These are phyloP conservation scores for Bipolaris oryzae DNA, from an alignment of 2,329 filamentous ascomycete species.

Conservation along the genomic window DNA sequence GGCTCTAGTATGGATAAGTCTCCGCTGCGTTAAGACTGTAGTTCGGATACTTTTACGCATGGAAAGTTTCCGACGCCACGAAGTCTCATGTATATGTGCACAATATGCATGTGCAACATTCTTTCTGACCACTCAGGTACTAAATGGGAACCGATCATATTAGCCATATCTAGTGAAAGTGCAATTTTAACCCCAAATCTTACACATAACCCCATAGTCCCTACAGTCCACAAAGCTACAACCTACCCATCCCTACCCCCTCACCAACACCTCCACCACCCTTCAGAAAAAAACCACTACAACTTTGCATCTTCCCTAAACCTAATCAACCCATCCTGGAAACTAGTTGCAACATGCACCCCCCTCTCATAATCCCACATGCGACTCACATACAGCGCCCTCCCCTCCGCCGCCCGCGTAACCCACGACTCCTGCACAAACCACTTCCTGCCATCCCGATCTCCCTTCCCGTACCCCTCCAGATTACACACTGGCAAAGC, in stretches of 20 bases:
- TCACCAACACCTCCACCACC: neutral
- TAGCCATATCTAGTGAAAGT: too few relatives aligned
- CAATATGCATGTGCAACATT: neutral
- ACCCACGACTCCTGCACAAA: slow-evolving; percentile 42
- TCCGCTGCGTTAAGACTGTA: neutral
- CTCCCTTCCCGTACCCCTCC: slow-evolving; percentile 15
- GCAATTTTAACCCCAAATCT: too few relatives aligned
- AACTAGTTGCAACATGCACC: slow-evolving; percentile 41
- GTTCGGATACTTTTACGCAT: neutral
- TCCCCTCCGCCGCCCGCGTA: slow-evolving; percentile 30
- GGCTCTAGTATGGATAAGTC: neutral
- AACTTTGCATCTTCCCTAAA: slow-evolving; percentile 12
- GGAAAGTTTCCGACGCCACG: neutral
- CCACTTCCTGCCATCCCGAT: slow-evolving; percentile 39
- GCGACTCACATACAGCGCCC: slow-evolving; percentile 36
- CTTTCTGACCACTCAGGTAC: neutral
- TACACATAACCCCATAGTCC: too few relatives aligned
- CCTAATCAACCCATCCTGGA: slow-evolving; percentile 42
- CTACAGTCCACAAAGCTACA: too few relatives aligned
- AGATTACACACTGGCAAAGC: neutral
- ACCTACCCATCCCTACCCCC: too few relatives aligned
- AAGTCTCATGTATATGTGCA: too few relatives aligned
- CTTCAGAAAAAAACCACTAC: neutral
- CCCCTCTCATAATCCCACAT: slow-evolving; percentile 41
- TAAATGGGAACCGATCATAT: neutral